Evolutionary conservation across 2,329 filamentous ascomycete genomes (phyloP).

Genomic region (Chaetomium strumarium): DNA sequence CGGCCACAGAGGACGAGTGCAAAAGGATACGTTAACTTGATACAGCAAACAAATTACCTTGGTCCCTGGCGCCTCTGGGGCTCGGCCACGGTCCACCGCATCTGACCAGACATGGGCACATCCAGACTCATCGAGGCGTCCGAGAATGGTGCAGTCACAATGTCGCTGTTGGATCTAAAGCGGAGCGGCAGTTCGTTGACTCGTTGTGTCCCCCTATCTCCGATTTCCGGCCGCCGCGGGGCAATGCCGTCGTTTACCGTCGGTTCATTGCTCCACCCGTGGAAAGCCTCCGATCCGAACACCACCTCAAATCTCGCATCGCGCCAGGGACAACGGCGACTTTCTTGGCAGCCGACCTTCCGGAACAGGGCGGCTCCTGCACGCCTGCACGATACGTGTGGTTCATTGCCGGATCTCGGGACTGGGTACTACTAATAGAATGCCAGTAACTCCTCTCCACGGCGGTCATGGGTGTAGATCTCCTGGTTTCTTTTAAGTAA

Average conservation of each 20-base stretch:
- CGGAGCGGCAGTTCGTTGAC: background rate
- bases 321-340: background rate
- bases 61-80: no score
- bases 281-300: slow-evolving; percentile 1
- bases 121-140: no score
- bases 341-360: slow-evolving; percentile 9
- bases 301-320: slow-evolving; percentile 1
- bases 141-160: no score
- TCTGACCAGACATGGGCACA: no score
- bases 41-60: no score
- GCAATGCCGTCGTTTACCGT: slow-evolving; percentile 12
- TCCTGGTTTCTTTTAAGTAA: slow-evolving; percentile 17
- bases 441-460: background rate
- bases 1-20: no score
- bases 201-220: background rate
- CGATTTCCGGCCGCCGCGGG: slow-evolving; percentile 10
- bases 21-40: no score
- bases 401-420: background rate
- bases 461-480: background rate
- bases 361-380: background rate
- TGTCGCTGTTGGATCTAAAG: background rate
- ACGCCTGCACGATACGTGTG: background rate
- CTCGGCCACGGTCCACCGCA: no score
- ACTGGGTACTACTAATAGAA: no score
- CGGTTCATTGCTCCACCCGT: slow-evolving; percentile 10